These are phyloP conservation scores for Lentinula sp. DNA, from an alignment of 768 basidiomycete species.

Conservation along the genomic window DNA sequence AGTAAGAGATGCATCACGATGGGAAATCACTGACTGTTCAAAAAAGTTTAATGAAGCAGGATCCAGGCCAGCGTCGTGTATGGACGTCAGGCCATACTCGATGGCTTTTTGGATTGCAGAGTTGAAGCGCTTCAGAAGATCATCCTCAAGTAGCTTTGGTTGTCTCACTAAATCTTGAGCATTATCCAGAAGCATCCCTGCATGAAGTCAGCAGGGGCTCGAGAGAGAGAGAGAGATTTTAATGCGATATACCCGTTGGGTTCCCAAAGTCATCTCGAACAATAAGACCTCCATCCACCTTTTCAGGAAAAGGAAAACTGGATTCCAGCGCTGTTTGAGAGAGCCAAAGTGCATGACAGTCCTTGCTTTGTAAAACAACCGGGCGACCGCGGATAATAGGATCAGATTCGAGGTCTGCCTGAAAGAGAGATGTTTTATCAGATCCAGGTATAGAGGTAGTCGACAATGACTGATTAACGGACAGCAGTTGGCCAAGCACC, in stretches of 20 bases:
- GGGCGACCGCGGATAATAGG: constrained; percentile 61
- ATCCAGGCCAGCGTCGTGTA: constrained; percentile 81
- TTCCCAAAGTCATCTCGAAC: constrained; percentile 57
- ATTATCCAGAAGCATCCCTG: constrained; percentile 76
- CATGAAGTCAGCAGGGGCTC: constrained; percentile 1
- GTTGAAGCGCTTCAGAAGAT: constrained; percentile 55
- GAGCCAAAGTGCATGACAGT: constrained; percentile 88
- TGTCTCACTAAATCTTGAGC: constrained; percentile 70
- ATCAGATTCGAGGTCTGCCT: constrained; percentile 73
- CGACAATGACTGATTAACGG: constrained; percentile 15
- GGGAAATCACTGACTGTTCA: constrained; percentile 37
- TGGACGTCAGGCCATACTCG: constrained; percentile 66
- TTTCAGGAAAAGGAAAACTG: constrained; percentile 58
- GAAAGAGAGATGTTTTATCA: not conserved
- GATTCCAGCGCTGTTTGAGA: constrained; percentile 52
- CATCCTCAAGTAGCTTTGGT: constrained; percentile 57
- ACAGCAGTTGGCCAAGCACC: constrained; percentile 66
- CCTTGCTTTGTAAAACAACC: constrained; percentile 77
- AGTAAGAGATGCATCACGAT: not conserved
- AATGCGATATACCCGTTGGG: constrained; percentile 53
- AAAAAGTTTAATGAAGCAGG: constrained; percentile 72
- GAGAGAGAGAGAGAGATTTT: not conserved
- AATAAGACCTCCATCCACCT: constrained; percentile 77
- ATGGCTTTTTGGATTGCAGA: constrained; percentile 64
- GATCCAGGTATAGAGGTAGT: not conserved